Base-by-base conservation (phyloP, 805 yeast genomes). In the Wickerhamomyces chaumierensis region DNA sequence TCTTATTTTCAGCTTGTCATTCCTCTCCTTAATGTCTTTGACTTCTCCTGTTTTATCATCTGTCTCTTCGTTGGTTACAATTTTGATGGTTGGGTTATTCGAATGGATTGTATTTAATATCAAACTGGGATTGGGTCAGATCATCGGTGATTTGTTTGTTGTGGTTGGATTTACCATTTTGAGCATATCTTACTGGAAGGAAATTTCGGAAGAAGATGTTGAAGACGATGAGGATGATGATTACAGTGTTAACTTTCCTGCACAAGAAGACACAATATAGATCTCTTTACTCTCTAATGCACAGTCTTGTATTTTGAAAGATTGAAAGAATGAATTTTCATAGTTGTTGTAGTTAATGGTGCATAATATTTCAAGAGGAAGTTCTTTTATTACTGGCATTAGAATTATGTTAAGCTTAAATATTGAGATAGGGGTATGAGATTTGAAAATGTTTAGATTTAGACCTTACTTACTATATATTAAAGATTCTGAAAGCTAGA, bases 1-100 rank as follows among this genome's bases (percentile, higher is more conserved):
- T 54, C 61, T 83, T 45, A 48, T 71, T 1, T 85, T 82, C 55
- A 78, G 85, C 29, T 78, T 81, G 7, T 65, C 81, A 25, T 85
- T 86, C 48, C 65, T 85, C 42, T 70, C 86, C 2, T 61, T 85
- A 45, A 82, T 85, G 82, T 78, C 94, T 0, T 67, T 85, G 40
- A 85, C 95, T 0, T 78, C 83, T 3, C 95, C 95, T 0, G 94
- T 86, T 2, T 62, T 86, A 33, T 81, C 92, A 2, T 73, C 83
- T 0, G 75, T 71, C 7, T 68, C 80, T 27, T 73, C 86, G 0
- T 61, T 85, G 41, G 66, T 85, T 36, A 83, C 95, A 0, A 86
- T 87, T 17, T 69, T 85, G 44, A 56, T 85, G 38, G 92, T 86
- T 34, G 94, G 95, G 0, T 37, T 82, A 1, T 76, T 76, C 17